Conservation (phyloP, 1,284 basidiomycete species). For the Cystobasidiaceae sp. region DNA sequence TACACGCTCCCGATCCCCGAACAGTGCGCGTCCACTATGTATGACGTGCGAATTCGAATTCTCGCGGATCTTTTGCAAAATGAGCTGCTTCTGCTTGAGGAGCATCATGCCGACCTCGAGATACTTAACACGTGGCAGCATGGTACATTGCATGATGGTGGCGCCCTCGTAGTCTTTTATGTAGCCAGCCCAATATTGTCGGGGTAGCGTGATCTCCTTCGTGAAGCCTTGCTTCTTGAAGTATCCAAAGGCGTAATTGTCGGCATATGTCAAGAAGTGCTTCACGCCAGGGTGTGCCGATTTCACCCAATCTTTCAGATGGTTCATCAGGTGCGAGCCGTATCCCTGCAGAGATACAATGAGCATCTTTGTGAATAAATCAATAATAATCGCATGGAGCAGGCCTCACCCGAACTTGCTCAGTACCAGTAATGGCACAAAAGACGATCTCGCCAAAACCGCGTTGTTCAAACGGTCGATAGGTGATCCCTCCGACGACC, state of each 20-base stretch:
- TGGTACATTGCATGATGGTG: conserved; percentile 97
- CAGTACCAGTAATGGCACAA: conserved; percentile 92
- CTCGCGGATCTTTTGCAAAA: conserved; percentile 80
- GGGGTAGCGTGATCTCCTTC: conserved; percentile 87
- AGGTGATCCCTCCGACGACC: conserved; percentile 97
- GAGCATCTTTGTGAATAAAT: neutral
- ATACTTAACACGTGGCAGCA: conserved; percentile 88
- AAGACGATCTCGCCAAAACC: conserved; percentile 98
- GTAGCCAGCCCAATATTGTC: conserved; percentile 94
- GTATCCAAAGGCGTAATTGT: conserved; percentile 60
- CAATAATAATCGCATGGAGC: neutral
- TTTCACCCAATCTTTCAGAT: conserved; percentile 90
- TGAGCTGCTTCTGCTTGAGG: conserved; percentile 72
- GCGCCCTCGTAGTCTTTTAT: conserved; percentile 99
- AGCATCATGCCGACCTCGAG: conserved; percentile 74
- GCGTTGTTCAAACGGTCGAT: conserved; percentile 88
- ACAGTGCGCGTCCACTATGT: conserved; percentile 73
- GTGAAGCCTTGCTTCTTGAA: conserved; percentile 65
- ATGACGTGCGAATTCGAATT: conserved; percentile 82
- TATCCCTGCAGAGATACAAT: conserved; percentile 63
- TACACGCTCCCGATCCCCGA: conserved; percentile 55
- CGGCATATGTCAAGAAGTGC: conserved; percentile 96
- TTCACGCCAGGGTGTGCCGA: conserved; percentile 72
- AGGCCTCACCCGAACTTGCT: conserved; percentile 82
- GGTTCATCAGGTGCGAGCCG: conserved; percentile 97